phyloP scores from a whole-genome alignment of 345 rosid species.

The Camelina laxa region DNA sequence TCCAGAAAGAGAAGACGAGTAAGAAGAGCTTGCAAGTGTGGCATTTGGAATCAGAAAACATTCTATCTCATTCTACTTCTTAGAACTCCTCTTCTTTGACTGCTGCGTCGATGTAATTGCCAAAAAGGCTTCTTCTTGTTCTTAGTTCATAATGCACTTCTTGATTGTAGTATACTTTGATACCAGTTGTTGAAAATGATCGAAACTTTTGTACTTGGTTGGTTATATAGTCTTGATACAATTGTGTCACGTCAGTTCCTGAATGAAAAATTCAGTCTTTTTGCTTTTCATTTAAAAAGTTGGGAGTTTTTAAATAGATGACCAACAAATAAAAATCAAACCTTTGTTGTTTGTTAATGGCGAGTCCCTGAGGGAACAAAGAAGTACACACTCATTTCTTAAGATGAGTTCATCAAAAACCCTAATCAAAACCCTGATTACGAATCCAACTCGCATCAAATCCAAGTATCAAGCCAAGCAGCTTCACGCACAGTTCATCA shows the following conservation, averaged over 20 bases:
- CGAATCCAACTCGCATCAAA: constrained; percentile 44
- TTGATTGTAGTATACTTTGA: not conserved
- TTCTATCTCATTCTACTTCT: constrained; percentile 12
- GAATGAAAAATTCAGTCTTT: not conserved
- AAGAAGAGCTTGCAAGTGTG: constrained; percentile 17
- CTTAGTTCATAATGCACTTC: not conserved
- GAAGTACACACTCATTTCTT: not conserved
- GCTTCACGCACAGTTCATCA: constrained; percentile 73
- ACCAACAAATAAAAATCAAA: no score
- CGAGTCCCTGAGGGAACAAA: not conserved
- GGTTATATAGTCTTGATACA: not conserved
- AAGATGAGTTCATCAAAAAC: constrained; percentile 48
- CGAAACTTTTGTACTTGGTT: not conserved
- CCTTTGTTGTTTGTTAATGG: not conserved
- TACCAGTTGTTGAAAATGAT: not conserved
- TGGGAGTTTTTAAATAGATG: no score
- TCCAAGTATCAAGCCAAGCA: constrained; percentile 63
- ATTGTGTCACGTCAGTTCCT: not conserved
- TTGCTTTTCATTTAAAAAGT: not conserved
- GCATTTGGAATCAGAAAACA: not conserved
- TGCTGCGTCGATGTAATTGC: not conserved
- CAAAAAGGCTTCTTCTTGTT: not conserved
- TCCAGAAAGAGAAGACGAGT: constrained; percentile 94
- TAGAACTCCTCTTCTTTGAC: not conserved
- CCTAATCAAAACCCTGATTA: constrained; percentile 49